Conservation (phyloP, 1,139 yeast genomes). For the Pneumocystis wakefieldiae region DNA sequence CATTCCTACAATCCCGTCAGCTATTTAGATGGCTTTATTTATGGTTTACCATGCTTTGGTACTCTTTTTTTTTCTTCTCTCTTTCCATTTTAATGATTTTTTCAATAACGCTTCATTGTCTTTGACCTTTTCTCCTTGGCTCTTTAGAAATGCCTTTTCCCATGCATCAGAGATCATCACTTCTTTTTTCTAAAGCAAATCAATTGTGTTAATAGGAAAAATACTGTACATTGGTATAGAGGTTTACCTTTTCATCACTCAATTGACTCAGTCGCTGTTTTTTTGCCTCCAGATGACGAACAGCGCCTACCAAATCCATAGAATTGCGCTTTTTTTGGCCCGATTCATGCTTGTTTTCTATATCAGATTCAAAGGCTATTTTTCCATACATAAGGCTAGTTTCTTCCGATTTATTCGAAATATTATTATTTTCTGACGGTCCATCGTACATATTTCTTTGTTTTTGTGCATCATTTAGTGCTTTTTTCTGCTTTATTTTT, state of each 20-base stretch:
- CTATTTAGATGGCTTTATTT: constrained; percentile 51
- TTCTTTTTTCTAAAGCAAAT: constrained; percentile 1
- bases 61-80: constrained; percentile 61
- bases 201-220: background rate
- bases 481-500: constrained; percentile 12
- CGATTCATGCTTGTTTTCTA: constrained; percentile 64
- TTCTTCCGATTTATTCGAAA: constrained; percentile 17
- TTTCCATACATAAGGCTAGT: constrained; percentile 55
- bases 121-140: constrained; percentile 73
- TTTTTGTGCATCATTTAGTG: constrained; percentile 22
- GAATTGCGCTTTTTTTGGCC: constrained; percentile 64
- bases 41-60: constrained; percentile 52
- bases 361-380: constrained; percentile 71
- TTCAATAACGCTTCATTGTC: constrained; percentile 81
- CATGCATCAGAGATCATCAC: constrained; percentile 64
- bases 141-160: constrained; percentile 69
- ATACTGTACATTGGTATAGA: background rate
- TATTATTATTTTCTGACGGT: constrained; percentile 14
- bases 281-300: constrained; percentile 58
- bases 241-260: constrained; percentile 39
- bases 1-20: constrained; percentile 36
- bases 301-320: constrained; percentile 74
- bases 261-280: constrained; percentile 46
- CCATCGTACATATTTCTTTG: constrained; percentile 12
- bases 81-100: constrained; percentile 73